phyloP scores from a whole-genome alignment of 768 basidiomycete genomes.

The Chlorophyllum brunneum region DNA sequence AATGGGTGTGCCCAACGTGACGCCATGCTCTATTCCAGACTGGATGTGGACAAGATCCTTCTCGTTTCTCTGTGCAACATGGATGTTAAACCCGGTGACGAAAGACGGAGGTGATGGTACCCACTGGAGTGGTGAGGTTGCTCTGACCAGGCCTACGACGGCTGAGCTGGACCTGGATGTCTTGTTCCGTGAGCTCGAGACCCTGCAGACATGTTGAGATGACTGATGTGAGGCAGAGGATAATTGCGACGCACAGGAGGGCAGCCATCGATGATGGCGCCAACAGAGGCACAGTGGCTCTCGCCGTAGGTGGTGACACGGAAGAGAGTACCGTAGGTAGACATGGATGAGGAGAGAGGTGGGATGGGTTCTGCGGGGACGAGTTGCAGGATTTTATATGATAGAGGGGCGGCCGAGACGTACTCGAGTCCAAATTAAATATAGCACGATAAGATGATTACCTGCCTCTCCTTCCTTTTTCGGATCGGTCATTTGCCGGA shows the following conservation, averaged over 20 bases:
- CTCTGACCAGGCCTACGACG: constrained; percentile 94
- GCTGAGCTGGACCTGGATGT: constrained; percentile 89
- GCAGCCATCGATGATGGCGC: constrained; percentile 96
- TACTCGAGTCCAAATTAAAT: background rate
- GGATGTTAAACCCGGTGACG: constrained; percentile 5
- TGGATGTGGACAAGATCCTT: constrained; percentile 93
- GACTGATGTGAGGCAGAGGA: background rate
- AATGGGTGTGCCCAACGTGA: constrained; percentile 97
- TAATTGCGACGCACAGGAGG: constrained; percentile 67
- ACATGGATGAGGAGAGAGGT: constrained; percentile 52
- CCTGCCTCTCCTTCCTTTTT: constrained; percentile 10
- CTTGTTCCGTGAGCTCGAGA: constrained; percentile 68
- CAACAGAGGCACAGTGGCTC: constrained; percentile 95
- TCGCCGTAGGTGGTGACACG: constrained; percentile 98
- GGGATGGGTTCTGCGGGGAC: background rate
- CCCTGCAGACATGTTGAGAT: constrained; percentile 49
- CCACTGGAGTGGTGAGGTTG: constrained; percentile 90
- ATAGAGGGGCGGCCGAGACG: background rate
- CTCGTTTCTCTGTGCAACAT: constrained; percentile 71
- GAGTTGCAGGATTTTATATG: constrained; percentile 11
- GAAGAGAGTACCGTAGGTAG: constrained; percentile 88
- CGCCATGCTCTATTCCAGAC: constrained; percentile 89
- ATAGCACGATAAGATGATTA: constrained; percentile 1
- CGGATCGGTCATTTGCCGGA: constrained; percentile 7
- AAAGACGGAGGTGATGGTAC: constrained; percentile 24